These are phyloP conservation scores for Termitomyces titanicus DNA, from an alignment of 768 basidiomycete species.

Conservation along the genomic window DNA sequence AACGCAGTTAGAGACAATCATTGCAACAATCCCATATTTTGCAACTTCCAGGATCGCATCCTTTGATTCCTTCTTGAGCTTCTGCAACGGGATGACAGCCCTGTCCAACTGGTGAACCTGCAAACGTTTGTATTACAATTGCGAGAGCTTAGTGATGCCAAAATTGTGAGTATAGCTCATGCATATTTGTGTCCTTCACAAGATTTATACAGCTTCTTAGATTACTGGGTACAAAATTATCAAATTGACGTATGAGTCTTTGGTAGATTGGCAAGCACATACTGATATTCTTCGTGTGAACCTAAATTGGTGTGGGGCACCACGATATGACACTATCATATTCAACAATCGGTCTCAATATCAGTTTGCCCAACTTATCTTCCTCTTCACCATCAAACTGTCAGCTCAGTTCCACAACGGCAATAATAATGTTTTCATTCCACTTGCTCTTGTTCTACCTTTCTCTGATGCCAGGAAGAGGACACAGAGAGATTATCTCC, in stretches of 20 bases:
- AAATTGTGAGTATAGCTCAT: neutral
- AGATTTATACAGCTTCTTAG: neutral
- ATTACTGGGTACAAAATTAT: neutral
- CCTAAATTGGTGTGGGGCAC: neutral
- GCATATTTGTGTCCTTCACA: neutral
- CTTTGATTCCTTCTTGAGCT: neutral
- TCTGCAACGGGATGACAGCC: too few relatives aligned
- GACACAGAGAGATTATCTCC: neutral
- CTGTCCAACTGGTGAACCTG: too few relatives aligned
- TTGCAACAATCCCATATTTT: too few relatives aligned
- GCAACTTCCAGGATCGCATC: neutral
- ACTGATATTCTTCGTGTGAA: neutral
- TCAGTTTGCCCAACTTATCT: conserved; percentile 1
- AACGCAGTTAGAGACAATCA: too few relatives aligned
- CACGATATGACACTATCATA: neutral
- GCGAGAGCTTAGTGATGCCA: neutral
- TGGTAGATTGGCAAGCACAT: neutral
- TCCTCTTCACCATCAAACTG: conserved; percentile 1
- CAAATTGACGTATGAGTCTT: neutral
- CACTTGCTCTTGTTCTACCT: neutral
- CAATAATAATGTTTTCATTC: neutral
- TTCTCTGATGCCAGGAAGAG: neutral
- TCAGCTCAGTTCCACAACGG: neutral
- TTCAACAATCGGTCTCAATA: neutral
- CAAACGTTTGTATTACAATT: too few relatives aligned